phyloP scores from a whole-genome alignment of 2,329 filamentous ascomycete genomes.

The Scedosporium minutisporum region DNA sequence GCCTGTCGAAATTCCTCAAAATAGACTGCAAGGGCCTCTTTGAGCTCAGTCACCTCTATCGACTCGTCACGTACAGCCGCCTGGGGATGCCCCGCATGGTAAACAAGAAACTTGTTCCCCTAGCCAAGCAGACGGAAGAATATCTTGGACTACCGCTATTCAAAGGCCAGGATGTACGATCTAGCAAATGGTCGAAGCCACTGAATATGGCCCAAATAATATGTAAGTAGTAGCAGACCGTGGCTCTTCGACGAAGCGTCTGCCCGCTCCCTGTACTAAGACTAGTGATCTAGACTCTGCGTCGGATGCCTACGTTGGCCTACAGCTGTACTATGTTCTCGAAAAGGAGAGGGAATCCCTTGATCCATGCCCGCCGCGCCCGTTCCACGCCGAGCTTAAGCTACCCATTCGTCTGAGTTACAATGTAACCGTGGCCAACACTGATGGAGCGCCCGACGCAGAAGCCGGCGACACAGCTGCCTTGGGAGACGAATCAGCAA shows the following conservation, averaged over 20 bases:
- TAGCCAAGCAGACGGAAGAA: constrained; percentile 62
- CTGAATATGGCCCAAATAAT: constrained; percentile 56
- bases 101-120: constrained; percentile 55
- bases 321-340: constrained; percentile 63
- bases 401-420: constrained; percentile 50
- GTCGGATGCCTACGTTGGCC: constrained; percentile 71
- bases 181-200: constrained; percentile 61
- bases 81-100: constrained; percentile 39
- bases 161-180: constrained; percentile 61
- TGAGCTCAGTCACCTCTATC: constrained; percentile 76
- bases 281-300: constrained; percentile 55
- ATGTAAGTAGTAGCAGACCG: constrained; percentile 42
- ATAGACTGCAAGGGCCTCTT: constrained; percentile 59
- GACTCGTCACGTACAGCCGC: constrained; percentile 58
- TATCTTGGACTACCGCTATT: constrained; percentile 63
- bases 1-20: constrained; percentile 55
- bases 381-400: constrained; percentile 57
- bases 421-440: constrained; percentile 21
- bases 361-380: constrained; percentile 60
- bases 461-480: constrained; percentile 14
- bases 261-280: background rate
- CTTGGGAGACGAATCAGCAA: background rate
- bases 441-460: constrained; percentile 16
- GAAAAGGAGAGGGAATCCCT: constrained; percentile 59
- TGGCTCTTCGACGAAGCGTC: background rate